Evolutionary conservation across 2,329 filamentous ascomycete species (phyloP), one percentile per base, ranked within the genome.

Genomic region (Macrophomina pseudophaseolina): DNA sequence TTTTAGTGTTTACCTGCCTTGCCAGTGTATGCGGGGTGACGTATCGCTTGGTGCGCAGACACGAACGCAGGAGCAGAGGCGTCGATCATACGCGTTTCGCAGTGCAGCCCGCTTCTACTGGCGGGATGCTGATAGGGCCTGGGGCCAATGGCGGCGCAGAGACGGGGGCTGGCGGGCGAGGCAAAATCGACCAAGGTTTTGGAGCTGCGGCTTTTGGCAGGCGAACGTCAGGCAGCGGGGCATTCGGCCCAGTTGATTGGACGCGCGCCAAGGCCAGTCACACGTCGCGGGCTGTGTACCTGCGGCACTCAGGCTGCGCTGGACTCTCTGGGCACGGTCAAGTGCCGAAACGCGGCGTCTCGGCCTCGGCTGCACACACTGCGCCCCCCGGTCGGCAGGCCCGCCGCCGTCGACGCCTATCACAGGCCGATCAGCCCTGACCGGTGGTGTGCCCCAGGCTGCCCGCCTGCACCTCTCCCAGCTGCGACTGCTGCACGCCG

Each of bases 281-380:
- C 58, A 62, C 58, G 54, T 14, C 9, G 58, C 8, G 58, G 58
- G 58, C 58, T 62, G 58, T 49, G 58, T 62, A 49, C 30, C 58
- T 62, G 58, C 56, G 42, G 56, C 56, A 46, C 7, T 46, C 40
- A 32, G 38, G 56, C 28, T 49, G 23, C 38, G 30, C 16, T 28
- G 16, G n/a, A 8, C n/a, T 23, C n/a, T 9, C 46, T 49, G 42
- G 42, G 42, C 35, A 16, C 40, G 18, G 42, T 32, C 42, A 49
- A 28, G 58, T 62, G n/a, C 44, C 58, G 44, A 62, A 62, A 62
- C 58, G 52, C 52, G 16, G 32, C 32, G 33, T n/a, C 33, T 38
- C 52, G 58, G 42, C 28, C 54, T 28, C 49, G 49, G 49, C 14
- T 30, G 49, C 30, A 11, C 33, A 14, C 16, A 28, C 54, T 59